A percentile compares a stretch with the other conserved stretches of the same genome.
phyloP scores from a whole-genome alignment of 345 rosid genomes.

The Boechera stricta region DNA sequence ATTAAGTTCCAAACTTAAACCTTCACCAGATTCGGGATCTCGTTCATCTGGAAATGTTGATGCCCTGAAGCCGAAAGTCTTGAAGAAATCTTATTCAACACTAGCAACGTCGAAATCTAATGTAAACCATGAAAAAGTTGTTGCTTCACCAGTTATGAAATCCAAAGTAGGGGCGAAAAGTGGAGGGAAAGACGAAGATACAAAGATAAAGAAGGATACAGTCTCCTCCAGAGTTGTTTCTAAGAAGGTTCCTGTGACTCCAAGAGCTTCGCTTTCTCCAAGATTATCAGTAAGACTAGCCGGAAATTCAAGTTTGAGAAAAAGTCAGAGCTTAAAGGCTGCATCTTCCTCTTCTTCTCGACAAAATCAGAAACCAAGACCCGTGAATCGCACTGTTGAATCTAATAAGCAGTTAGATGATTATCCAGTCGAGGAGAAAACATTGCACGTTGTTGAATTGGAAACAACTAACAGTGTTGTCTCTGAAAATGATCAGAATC shows the following conservation, averaged over 20 bases:
- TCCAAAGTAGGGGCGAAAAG: constrained; percentile 11
- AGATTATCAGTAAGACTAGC: constrained; percentile 46
- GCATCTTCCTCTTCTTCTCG: constrained; percentile 43
- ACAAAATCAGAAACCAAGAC: constrained; percentile 48
- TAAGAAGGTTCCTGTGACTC: constrained; percentile 46
- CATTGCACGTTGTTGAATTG: constrained; percentile 67
- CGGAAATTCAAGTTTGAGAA: constrained; percentile 50
- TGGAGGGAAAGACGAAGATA: constrained; percentile 43
- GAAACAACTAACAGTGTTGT: constrained; percentile 45
- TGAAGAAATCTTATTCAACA: constrained; percentile 42
- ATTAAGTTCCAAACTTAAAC: constrained; percentile 28
- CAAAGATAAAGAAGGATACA: constrained; percentile 37
- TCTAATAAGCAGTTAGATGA: constrained; percentile 39
- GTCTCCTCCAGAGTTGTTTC: constrained; percentile 45
- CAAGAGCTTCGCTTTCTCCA: constrained; percentile 51
- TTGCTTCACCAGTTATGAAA: constrained; percentile 30
- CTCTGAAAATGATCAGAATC: constrained; percentile 50
- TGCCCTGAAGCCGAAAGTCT: constrained; percentile 39
- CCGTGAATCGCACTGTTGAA: constrained; percentile 35
- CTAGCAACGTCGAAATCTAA: constrained; percentile 30
- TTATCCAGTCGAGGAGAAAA: constrained; percentile 62
- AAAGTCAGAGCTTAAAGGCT: constrained; percentile 52
- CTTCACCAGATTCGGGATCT: constrained; percentile 41
- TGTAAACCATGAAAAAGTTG: constrained; percentile 19
- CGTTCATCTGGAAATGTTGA: constrained; percentile 30